Conservation (phyloP, 2,329 filamentous ascomycete species). For the Talaromyces sp. region DNA sequence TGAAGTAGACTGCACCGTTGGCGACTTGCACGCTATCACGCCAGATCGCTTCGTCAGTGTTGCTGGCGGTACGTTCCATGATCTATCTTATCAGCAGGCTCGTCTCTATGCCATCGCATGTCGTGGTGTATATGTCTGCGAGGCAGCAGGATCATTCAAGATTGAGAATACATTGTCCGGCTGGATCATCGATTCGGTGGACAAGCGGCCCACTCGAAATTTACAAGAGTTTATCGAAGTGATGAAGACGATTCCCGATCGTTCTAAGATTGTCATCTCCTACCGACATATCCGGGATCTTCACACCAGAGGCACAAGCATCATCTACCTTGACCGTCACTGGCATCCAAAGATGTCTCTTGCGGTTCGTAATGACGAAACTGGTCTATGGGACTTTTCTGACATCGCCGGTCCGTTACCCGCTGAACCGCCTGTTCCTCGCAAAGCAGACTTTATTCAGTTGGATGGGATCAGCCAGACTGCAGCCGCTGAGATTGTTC, state of each 20-base stretch:
- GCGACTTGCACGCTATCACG: constrained; percentile 89
- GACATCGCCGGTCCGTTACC: constrained; percentile 80
- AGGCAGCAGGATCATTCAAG: constrained; percentile 90
- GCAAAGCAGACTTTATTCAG: constrained; percentile 86
- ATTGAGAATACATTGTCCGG: constrained; percentile 88
- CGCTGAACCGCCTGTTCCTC: constrained; percentile 66
- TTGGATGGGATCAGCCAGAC: constrained; percentile 84
- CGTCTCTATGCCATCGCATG: constrained; percentile 89
- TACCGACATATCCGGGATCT: constrained; percentile 95
- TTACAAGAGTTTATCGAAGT: constrained; percentile 87
- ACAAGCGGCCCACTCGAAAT: constrained; percentile 87
- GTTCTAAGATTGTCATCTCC: constrained; percentile 82
- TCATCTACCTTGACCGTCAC: constrained; percentile 89
- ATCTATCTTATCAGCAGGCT: constrained; percentile 97
- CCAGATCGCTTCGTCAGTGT: constrained; percentile 95
- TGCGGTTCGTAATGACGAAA: constrained; percentile 83
- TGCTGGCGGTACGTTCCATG: constrained; percentile 90
- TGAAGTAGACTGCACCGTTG: constrained; percentile 79
- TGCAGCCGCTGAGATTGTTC: constrained; percentile 87
- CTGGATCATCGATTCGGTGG: constrained; percentile 89
- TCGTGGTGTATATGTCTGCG: constrained; percentile 90
- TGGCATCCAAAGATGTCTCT: constrained; percentile 95
- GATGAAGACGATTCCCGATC: constrained; percentile 79
- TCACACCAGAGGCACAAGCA: constrained; percentile 89
- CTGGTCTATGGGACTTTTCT: constrained; percentile 91